These are phyloP conservation scores for Tuber microsphaerosporum DNA, from an alignment of 495 filamentous ascomycete genomes.

Conservation along the genomic window DNA sequence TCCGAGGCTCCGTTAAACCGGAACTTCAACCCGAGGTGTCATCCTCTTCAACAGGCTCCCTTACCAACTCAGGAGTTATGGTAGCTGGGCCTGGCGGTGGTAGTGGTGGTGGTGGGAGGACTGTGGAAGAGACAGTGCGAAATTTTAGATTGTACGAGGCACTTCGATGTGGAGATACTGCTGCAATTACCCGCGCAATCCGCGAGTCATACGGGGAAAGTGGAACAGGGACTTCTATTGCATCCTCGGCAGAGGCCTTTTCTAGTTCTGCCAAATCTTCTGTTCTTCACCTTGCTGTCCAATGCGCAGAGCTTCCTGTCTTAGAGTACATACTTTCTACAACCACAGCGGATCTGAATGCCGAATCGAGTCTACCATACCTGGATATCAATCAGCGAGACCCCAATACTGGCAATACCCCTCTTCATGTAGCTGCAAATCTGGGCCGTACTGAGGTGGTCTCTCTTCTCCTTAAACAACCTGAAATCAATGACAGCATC, in stretches of 20 bases:
- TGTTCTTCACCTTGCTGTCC: conserved; percentile 87
- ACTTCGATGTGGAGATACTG: conserved; percentile 80
- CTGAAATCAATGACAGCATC: conserved; percentile 79
- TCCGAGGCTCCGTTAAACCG: conserved; percentile 9
- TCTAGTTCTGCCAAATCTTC: conserved; percentile 67
- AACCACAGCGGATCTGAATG: conserved; percentile 50
- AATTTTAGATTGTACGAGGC: conserved; percentile 93
- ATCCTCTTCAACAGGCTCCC: conserved; percentile 24
- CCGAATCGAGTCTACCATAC: conserved; percentile 38
- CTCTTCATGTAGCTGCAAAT: conserved; percentile 77
- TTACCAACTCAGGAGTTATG: conserved; percentile 32
- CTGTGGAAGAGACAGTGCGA: conserved; percentile 83
- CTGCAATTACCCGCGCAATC: conserved; percentile 80
- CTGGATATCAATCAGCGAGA: conserved; percentile 86
- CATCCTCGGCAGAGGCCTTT: conserved; percentile 44
- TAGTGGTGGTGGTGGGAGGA: conserved; percentile 26
- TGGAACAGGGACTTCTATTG: conserved; percentile 50
- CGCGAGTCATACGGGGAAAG: conserved; percentile 55
- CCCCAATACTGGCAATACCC: conserved; percentile 76
- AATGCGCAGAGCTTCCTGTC: conserved; percentile 89
- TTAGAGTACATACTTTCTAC: conserved; percentile 88
- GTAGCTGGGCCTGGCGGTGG: conserved; percentile 16
- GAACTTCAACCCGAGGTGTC: conserved; percentile 7
- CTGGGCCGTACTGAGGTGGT: conserved; percentile 75
- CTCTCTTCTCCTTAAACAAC: conserved; percentile 66